These are phyloP conservation scores for Polyporus arcularius DNA, from an alignment of 768 basidiomycete genomes.

Conservation along the genomic window DNA sequence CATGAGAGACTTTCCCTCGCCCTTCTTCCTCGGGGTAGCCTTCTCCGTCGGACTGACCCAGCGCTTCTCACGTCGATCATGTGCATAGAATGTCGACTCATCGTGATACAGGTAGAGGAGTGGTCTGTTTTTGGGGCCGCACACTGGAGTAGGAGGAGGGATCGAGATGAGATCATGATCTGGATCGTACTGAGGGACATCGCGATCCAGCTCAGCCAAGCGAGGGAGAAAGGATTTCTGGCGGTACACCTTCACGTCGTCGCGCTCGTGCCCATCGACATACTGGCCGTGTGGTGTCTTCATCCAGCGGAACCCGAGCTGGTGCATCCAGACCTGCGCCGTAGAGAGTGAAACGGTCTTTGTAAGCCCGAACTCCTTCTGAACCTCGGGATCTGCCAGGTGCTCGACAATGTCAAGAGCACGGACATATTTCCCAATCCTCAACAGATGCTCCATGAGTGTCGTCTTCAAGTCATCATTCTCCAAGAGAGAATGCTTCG, in stretches of 20 bases:
- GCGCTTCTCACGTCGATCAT: slow-evolving; percentile 32
- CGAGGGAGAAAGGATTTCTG: slow-evolving; percentile 29
- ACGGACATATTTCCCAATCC: slow-evolving; percentile 17
- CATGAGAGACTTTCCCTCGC: slow-evolving; percentile 43
- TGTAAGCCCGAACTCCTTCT: slow-evolving; percentile 15
- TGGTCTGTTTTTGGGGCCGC: background rate
- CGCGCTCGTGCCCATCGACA: slow-evolving; percentile 40
- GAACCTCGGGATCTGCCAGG: slow-evolving; percentile 3
- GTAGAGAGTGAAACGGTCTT: slow-evolving; percentile 30
- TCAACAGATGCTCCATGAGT: slow-evolving; percentile 14
- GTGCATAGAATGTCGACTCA: slow-evolving; percentile 41
- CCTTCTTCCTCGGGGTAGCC: slow-evolving; percentile 37
- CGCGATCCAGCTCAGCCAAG: background rate
- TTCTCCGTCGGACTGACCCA: slow-evolving; percentile 34
- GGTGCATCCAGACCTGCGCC: slow-evolving; percentile 40
- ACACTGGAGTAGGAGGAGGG: background rate
- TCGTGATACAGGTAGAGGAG: slow-evolving; percentile 37
- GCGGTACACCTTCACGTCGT: slow-evolving; percentile 36
- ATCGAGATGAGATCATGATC: slow-evolving; percentile 7
- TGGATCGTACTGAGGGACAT: background rate
- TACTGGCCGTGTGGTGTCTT: slow-evolving; percentile 35
- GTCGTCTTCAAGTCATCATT: slow-evolving; percentile 12
- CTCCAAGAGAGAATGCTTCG: slow-evolving; percentile 19
- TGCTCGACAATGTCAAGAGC: slow-evolving; percentile 18
- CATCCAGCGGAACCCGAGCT: slow-evolving; percentile 34